Conservation (phyloP, 2,329 filamentous ascomycete species). For the Talaromyces sp. region DNA sequence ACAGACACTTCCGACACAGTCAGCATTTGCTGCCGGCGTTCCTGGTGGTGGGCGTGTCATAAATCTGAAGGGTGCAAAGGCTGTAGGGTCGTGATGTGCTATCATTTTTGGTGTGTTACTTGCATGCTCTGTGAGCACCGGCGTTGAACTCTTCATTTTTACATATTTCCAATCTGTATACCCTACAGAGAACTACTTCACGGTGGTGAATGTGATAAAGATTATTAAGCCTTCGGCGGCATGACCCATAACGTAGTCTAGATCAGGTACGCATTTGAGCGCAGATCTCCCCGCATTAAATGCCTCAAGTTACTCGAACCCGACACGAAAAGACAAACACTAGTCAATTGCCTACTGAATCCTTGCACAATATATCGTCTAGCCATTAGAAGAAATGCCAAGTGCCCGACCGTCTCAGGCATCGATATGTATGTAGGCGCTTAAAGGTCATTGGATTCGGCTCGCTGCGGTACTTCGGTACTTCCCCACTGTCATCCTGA, state of each 20-base stretch:
- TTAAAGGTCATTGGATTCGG: not conserved
- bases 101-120: too few relatives aligned
- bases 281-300: not conserved
- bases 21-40: constrained; percentile 16
- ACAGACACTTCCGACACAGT: constrained; percentile 7
- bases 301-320: not conserved
- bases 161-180: too few relatives aligned
- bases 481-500: not conserved
- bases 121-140: not conserved
- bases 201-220: not conserved
- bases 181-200: too few relatives aligned
- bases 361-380: too few relatives aligned
- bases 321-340: not conserved
- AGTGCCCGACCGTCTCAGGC: not conserved
- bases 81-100: constrained; percentile 38
- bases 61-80: constrained; percentile 52
- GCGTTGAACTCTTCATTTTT: not conserved
- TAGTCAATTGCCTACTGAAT: not conserved
- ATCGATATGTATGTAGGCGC: not conserved
- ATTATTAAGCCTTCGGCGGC: not conserved
- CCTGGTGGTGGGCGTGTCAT: constrained; percentile 51
- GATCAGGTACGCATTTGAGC: not conserved
- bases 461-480: not conserved
- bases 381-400: not conserved
- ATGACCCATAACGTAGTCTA: too few relatives aligned